Conservation (phyloP, 176 grass and related monocot genomes). For the Musa beccarii region DNA sequence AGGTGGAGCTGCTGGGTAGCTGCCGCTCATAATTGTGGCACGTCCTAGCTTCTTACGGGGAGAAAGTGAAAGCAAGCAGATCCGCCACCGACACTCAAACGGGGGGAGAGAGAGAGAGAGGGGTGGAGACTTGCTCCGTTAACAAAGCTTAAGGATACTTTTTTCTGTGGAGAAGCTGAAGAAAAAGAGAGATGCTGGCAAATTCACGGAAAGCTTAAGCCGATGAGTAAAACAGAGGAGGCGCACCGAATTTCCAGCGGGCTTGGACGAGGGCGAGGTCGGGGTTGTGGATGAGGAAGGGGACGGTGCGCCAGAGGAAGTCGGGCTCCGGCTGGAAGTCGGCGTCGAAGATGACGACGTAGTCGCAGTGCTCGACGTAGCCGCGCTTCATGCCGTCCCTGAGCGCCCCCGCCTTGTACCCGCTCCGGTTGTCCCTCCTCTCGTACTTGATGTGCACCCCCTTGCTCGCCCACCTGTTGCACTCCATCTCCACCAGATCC, state of each 20-base stretch:
- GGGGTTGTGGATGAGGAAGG: conserved; percentile 68
- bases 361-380: conserved; percentile 73
- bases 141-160: no score
- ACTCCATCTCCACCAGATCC: conserved; percentile 75
- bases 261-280: conserved; percentile 69
- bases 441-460: conserved; percentile 90
- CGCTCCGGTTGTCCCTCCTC: conserved; percentile 62
- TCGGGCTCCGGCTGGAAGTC: conserved; percentile 85
- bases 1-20: background rate
- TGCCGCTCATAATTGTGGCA: background rate
- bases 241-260: conserved; percentile 57
- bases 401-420: conserved; percentile 84
- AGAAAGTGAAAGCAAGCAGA: no score
- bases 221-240: background rate
- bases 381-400: conserved; percentile 64
- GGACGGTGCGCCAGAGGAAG: conserved; percentile 66
- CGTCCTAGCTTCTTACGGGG: no score
- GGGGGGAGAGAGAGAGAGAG: no score
- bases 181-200: background rate
- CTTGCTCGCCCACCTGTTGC: conserved; percentile 78
- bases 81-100: no score
- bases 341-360: conserved; percentile 75
- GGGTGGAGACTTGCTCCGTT: no score
- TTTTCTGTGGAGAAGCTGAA: background rate
- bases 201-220: background rate